Percentiles rank a stretch among this genome's conserved stretches.
Conservation (phyloP, 495 filamentous ascomycete species). For the Xylaria palmicola region DNA sequence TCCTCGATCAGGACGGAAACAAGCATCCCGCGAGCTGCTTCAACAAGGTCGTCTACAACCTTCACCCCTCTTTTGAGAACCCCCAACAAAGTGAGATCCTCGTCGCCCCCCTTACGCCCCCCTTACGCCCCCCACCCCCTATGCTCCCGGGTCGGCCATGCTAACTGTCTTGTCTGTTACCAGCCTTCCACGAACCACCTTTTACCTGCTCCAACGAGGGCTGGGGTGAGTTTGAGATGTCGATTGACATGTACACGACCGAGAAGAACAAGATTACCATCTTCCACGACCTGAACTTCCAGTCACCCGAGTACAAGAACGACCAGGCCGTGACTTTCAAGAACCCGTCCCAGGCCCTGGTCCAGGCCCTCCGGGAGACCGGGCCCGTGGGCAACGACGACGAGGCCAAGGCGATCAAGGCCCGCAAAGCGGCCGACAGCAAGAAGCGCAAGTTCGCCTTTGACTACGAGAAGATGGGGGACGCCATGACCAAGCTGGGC, state of each 20-base stretch:
- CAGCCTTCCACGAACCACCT: constrained; percentile 78
- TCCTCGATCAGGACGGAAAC: constrained; percentile 61
- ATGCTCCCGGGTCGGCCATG: neutral
- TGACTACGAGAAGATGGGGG: constrained; percentile 96
- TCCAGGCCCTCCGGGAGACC: constrained; percentile 71
- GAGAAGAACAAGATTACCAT: constrained; percentile 83
- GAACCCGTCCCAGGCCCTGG: constrained; percentile 82
- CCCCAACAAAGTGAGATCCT: constrained; percentile 71
- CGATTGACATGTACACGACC: constrained; percentile 72
- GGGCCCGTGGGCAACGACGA: constrained; percentile 81
- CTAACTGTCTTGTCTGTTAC: neutral
- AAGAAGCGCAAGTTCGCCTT: constrained; percentile 83
- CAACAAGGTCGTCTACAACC: constrained; percentile 84
- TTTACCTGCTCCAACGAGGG: constrained; percentile 91
- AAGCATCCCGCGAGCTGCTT: constrained; percentile 78
- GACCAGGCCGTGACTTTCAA: constrained; percentile 82
- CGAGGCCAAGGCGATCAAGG: constrained; percentile 50
- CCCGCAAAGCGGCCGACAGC: constrained; percentile 61
- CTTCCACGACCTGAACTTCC: constrained; percentile 90
- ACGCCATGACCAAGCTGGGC: constrained; percentile 76
- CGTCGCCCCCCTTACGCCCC: neutral
- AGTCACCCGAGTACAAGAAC: constrained; percentile 74
- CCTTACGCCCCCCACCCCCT: too few species aligned
- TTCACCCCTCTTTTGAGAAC: constrained; percentile 90
- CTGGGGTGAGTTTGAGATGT: constrained; percentile 99